Evolutionary conservation across 257 asterid genomes (phyloP).

Genomic region (Fraxinus pennsylvanica): DNA sequence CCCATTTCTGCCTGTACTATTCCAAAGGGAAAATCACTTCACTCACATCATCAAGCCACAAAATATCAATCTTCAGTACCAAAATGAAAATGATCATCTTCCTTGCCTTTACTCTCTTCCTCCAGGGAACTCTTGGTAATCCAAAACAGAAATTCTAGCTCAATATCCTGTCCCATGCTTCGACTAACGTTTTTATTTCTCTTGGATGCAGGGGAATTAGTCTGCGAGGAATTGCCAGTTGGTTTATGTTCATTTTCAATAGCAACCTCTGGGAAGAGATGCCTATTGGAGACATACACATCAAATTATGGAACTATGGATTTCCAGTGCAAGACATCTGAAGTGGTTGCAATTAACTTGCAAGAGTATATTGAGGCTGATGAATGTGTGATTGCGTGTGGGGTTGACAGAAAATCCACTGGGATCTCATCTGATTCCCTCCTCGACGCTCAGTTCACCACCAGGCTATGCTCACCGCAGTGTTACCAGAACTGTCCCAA

Average conservation of each 20-base stretch:
- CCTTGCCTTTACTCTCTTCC: neutral
- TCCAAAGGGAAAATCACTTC: neutral
- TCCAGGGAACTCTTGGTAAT: conserved; percentile 14
- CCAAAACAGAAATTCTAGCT: neutral
- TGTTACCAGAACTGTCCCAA: conserved; percentile 39
- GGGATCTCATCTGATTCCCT: conserved; percentile 40
- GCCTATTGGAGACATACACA: conserved; percentile 34
- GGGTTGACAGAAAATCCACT: conserved; percentile 26
- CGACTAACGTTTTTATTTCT: neutral
- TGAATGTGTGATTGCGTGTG: conserved; percentile 35
- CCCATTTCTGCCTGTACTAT: neutral
- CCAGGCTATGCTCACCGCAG: conserved; percentile 32
- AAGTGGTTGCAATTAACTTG: conserved; percentile 15
- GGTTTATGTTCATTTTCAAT: conserved; percentile 37
- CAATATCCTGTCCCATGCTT: neutral
- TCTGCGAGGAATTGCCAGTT: conserved; percentile 29
- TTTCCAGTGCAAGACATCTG: conserved; percentile 35
- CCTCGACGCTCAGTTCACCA: conserved; percentile 17
- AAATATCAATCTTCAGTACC: neutral
- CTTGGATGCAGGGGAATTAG: conserved; percentile 31
- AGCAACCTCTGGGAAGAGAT: conserved; percentile 37
- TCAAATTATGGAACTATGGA: neutral
- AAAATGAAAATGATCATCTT: conserved; percentile 6
- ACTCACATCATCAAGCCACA: neutral
- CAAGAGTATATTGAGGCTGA: conserved; percentile 26